phyloP scores from a whole-genome alignment of 352 stramenopile genomes.

The Aphanomyces cochlioides region DNA sequence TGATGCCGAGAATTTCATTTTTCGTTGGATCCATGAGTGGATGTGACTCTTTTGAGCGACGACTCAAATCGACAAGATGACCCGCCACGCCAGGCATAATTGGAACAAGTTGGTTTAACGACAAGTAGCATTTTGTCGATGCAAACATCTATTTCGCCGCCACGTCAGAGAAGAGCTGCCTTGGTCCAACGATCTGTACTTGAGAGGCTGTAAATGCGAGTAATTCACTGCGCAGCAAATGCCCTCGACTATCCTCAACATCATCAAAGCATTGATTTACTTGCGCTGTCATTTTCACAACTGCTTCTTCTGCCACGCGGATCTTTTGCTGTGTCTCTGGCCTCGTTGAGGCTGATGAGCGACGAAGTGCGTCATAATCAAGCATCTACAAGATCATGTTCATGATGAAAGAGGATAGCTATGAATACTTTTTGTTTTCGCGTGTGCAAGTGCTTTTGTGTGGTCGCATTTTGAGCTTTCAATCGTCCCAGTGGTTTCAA shows the following conservation, averaged over 20 bases:
- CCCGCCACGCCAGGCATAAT: constrained; percentile 21
- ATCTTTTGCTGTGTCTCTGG: constrained; percentile 17
- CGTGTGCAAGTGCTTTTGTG: constrained; percentile 15
- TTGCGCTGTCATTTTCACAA: constrained; percentile 14
- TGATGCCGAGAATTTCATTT: neutral
- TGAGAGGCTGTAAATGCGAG: constrained; percentile 16
- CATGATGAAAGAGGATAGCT: neutral
- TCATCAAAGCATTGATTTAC: constrained; percentile 9
- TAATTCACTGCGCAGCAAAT: constrained; percentile 20
- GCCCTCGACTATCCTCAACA: constrained; percentile 9
- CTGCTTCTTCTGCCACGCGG: constrained; percentile 14
- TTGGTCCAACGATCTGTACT: neutral
- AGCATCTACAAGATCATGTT: constrained; percentile 6
- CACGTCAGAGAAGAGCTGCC: neutral
- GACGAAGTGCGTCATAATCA: constrained; percentile 25
- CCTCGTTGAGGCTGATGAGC: constrained; percentile 6
- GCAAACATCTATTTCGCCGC: constrained; percentile 12
- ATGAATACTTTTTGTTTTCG: constrained; percentile 26
- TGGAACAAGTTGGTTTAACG: constrained; percentile 20
- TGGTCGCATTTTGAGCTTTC: constrained; percentile 8
- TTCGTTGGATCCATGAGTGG: neutral
- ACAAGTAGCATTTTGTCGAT: constrained; percentile 15
- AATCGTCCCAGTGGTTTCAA: constrained; percentile 16
- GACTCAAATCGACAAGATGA: constrained; percentile 6
- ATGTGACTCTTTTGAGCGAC: neutral